phyloP scores from a whole-genome alignment of 352 stramenopile species.

The Aphanomyces cochlioides region DNA sequence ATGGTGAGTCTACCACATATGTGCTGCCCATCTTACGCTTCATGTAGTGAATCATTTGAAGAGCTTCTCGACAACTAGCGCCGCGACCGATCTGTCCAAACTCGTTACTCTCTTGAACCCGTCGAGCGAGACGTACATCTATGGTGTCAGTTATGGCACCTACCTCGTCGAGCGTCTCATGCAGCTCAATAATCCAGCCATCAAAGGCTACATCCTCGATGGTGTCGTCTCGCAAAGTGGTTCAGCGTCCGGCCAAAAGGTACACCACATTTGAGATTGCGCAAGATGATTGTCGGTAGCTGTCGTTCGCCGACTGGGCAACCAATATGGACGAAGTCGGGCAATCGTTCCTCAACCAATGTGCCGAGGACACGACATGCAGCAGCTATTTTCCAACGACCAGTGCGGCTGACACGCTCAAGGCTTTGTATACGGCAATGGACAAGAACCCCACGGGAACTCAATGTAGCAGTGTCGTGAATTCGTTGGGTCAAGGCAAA shows the following conservation, averaged over 20 bases:
- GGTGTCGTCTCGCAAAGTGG: slow-evolving; percentile 40
- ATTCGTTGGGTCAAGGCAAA: neutral
- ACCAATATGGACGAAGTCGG: slow-evolving; percentile 23
- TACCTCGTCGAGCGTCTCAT: slow-evolving; percentile 52
- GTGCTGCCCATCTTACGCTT: neutral
- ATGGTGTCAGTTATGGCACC: slow-evolving; percentile 73
- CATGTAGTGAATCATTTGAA: slow-evolving; percentile 30
- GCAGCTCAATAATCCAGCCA: slow-evolving; percentile 38
- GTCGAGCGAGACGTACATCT: slow-evolving; percentile 40
- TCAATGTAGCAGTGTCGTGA: slow-evolving; percentile 31
- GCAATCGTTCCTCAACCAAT: slow-evolving; percentile 14
- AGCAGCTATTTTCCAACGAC: slow-evolving; percentile 4
- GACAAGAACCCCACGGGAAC: slow-evolving; percentile 37
- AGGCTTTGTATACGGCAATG: slow-evolving; percentile 32
- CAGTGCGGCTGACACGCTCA: slow-evolving; percentile 28
- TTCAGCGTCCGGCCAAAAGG: slow-evolving; percentile 31
- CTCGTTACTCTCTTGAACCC: slow-evolving; percentile 33
- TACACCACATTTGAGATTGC: slow-evolving; percentile 38
- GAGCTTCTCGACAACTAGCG: slow-evolving; percentile 49
- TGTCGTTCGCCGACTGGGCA: slow-evolving; percentile 26
- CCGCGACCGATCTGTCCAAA: slow-evolving; percentile 37
- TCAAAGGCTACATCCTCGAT: slow-evolving; percentile 55
- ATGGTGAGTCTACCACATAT: slow-evolving; percentile 22
- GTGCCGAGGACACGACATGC: neutral
- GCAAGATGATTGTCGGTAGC: neutral